Evolutionary conservation across 352 stramenopile genomes (phyloP), one percentile per base, ranked within the genome.

Genomic region (Phytophthora pisi): DNA sequence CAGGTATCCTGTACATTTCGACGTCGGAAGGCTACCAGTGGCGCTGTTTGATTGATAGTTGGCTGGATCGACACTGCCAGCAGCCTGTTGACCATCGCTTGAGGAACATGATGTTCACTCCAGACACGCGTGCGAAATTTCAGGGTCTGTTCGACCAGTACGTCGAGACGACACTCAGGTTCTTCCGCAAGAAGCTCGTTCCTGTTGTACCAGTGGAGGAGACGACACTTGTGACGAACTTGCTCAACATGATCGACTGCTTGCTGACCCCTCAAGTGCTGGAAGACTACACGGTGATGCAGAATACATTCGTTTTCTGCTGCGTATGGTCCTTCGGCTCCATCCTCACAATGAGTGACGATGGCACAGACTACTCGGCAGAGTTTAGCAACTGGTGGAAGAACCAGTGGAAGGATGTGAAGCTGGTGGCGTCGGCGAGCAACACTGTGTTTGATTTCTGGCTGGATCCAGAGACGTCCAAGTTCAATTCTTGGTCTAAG

Each of bases 361-460:
- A 98, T 62, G 96, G 96, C 26, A 98, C 92, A 1, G 91, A 99
- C 70, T 98, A 98, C 74, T 91, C 95, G 2, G 84, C 85, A 20
- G 80, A 98, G 61, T 98, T 99, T 72, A 98, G 89, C 61, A 97
- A 98, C 64, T 99, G 90, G 91, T 99, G 96, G 96, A 95, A 96
- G 56, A 89, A 90, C 36, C 90, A 98, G 63, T 99, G 96, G 90
- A 98, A 98, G 58, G 87, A 96, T 62, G 93, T 99, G 7, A 98
- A 98, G 70, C 89, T 99, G 28, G 96, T 96, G 8, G 87, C 84
- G 16, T 95, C 82, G 0, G 88, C 88, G 5, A 96, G 96, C 69
- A 97, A 98, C 60, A 98, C 95, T 4, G 92, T 99, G 26, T 99
- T 99, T 65, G 97, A 99, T 75, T 99, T 98, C 67, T 99, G 92